Evolutionary conservation across 768 basidiomycete genomes (phyloP).

Genomic region (Rhizopogon vulgaris): DNA sequence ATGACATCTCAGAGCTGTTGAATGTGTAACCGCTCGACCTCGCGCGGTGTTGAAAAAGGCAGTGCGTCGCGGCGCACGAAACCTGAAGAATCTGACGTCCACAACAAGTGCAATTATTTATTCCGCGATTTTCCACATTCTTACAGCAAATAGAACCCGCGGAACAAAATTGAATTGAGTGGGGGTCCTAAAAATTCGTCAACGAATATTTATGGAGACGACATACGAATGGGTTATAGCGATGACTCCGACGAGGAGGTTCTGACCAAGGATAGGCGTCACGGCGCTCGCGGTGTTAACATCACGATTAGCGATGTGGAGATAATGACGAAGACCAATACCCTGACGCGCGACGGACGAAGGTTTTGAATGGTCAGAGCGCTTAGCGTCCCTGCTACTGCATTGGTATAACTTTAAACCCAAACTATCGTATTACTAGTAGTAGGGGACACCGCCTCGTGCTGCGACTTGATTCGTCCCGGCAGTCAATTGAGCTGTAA

Average conservation of each 20-base stretch:
- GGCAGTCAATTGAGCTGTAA: neutral
- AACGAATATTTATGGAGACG: neutral
- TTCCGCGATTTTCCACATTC: neutral
- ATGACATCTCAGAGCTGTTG: neutral
- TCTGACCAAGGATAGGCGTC: neutral
- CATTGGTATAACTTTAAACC: neutral
- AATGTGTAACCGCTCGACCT: neutral
- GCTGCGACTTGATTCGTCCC: neutral
- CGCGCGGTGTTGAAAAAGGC: neutral
- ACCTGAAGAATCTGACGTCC: too few species aligned
- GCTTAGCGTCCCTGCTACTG: neutral
- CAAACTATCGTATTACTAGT: too few species aligned
- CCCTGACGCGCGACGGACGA: neutral
- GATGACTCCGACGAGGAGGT: neutral
- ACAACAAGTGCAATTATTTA: too few species aligned
- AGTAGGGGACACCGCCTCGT: neutral
- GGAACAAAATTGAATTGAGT: neutral
- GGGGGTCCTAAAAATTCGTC: neutral
- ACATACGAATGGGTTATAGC: neutral
- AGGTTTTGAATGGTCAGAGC: neutral
- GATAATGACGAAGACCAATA: neutral
- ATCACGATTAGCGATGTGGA: neutral
- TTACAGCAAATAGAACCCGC: neutral
- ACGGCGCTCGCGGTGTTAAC: neutral
- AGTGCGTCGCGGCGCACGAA: neutral